Evolutionary conservation across 2,329 filamentous ascomycete species (phyloP), one percentile per base, ranked within the genome.

Genomic region (Phaeosphaeriaceae sp.): DNA sequence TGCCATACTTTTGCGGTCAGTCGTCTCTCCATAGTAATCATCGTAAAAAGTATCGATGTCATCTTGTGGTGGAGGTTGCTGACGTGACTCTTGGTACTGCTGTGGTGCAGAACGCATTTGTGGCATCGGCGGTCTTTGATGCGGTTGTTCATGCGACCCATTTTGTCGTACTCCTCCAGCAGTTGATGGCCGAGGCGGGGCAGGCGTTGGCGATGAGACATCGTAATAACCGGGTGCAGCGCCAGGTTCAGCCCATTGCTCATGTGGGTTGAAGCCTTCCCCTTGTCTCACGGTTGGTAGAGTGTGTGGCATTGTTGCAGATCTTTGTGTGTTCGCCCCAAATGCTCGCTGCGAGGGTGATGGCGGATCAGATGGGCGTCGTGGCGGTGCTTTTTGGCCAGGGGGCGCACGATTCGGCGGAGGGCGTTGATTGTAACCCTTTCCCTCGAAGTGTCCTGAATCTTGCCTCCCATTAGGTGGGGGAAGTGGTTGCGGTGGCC

Each of bases 31-130:
- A 60, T 79, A 73, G 60, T 79, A 74, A 61, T 75, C 63, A 48
- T 81, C 80, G 48, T 82, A 81, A 44, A 84, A 74, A 46, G 78
- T 78, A 30, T 80, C 79, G 34, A 83, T 57, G 21, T 67, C 61
- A 29, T 64, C 55, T 23, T 66, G 61, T 6, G 51, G 45, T n/a
- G 58, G 61, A 34, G 53, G 42, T 13, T 58, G 51, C 30, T 68
- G 65, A n/a, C 53, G 43, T 7, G 55, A 50, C 17, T 57, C 43
- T 33, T 59, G 60, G 20, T 63, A 55, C 26, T 58, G 54, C 11
- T 54, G 60, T 26, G 61, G 44, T 39, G 36, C 40, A 6, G 57
- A 56, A 28, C 50, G 58, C 42, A 44, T 44, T 15, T 63, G 64
- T 11, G 68, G 67, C 55, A 71, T 60, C 12, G 66, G 64, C 36